Conservation (phyloP, 371 early-diverging fungal species). For the Mortierella sp. region DNA sequence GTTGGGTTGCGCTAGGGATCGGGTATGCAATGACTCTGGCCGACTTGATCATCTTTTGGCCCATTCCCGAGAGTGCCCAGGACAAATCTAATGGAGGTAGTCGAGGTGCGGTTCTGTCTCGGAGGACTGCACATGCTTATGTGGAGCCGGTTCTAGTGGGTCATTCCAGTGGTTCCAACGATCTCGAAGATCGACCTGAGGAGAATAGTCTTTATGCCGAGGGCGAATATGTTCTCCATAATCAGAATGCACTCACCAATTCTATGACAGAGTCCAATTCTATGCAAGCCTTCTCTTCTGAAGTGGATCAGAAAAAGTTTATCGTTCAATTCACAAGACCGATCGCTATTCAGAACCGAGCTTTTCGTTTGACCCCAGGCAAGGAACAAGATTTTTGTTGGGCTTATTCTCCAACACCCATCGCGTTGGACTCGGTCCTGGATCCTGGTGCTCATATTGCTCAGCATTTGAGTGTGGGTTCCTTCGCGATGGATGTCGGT, state of each 20-base stretch:
- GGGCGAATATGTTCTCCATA: conserved; percentile 41
- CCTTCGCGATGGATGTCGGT: conserved; percentile 48
- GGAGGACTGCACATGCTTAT: conserved; percentile 41
- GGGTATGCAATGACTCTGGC: conserved; percentile 52
- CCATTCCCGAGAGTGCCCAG: conserved; percentile 10
- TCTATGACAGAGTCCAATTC: too few species aligned
- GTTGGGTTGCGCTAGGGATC: conserved; percentile 46
- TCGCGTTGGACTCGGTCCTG: conserved; percentile 28
- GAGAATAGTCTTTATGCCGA: conserved; percentile 26
- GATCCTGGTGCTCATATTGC: conserved; percentile 43
- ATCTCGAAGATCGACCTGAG: not conserved
- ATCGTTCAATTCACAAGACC: conserved; percentile 51
- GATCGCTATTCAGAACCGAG: conserved; percentile 18
- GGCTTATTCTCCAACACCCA: conserved; percentile 45
- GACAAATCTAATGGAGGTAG: conserved; percentile 14
- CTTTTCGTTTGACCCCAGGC: conserved; percentile 32
- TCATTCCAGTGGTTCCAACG: conserved; percentile 1
- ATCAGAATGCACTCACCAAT: not conserved
- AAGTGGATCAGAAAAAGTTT: conserved; percentile 8
- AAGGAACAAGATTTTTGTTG: conserved; percentile 47
- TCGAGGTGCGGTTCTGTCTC: conserved; percentile 33
- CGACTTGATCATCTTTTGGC: conserved; percentile 47
- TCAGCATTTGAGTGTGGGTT: conserved; percentile 39
- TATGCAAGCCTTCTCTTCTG: not conserved
- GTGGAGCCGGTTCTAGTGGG: conserved; percentile 36